Percentiles rank a stretch among this genome's conserved stretches.
Evolutionary conservation across 2,329 filamentous ascomycete genomes (phyloP).

Genomic region (Fusarium sp.): DNA sequence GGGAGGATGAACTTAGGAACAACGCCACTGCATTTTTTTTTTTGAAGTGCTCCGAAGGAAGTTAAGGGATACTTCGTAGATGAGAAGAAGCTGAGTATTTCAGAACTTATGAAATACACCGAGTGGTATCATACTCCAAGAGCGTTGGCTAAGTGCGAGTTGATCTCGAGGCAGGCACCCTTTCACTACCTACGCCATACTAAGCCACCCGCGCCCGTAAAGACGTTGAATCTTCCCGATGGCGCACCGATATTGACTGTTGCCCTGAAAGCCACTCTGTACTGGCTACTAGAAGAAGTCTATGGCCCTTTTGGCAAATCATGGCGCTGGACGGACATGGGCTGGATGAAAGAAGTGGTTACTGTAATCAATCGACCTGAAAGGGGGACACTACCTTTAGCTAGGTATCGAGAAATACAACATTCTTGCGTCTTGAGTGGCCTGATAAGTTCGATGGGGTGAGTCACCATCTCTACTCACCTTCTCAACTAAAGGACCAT

Average conservation of each 20-base stretch:
- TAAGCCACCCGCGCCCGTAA: neutral
- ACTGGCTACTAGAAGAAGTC: constrained; percentile 68
- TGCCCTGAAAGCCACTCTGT: constrained; percentile 64
- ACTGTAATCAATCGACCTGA: constrained; percentile 53
- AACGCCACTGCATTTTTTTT: neutral
- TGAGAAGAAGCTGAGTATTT: neutral
- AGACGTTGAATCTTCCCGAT: constrained; percentile 44
- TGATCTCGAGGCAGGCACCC: neutral
- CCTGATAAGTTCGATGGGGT: constrained; percentile 69
- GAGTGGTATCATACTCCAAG: neutral
- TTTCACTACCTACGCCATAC: neutral
- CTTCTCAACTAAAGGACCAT: constrained; percentile 51
- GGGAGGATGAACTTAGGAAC: neutral
- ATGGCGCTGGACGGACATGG: constrained; percentile 67
- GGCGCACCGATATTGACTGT: constrained; percentile 61
- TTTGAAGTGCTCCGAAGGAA: neutral
- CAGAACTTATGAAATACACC: neutral
- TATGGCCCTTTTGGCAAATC: constrained; percentile 59
- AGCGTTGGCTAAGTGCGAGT: neutral
- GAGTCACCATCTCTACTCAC: too few relatives aligned
- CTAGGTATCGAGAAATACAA: constrained; percentile 60
- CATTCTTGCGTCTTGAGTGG: constrained; percentile 62
- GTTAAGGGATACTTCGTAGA: neutral
- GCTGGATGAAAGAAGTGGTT: constrained; percentile 35
- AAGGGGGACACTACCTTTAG: constrained; percentile 53